phyloP scores from a whole-genome alignment of 805 yeast species.

The Lipomyces mesembrius region DNA sequence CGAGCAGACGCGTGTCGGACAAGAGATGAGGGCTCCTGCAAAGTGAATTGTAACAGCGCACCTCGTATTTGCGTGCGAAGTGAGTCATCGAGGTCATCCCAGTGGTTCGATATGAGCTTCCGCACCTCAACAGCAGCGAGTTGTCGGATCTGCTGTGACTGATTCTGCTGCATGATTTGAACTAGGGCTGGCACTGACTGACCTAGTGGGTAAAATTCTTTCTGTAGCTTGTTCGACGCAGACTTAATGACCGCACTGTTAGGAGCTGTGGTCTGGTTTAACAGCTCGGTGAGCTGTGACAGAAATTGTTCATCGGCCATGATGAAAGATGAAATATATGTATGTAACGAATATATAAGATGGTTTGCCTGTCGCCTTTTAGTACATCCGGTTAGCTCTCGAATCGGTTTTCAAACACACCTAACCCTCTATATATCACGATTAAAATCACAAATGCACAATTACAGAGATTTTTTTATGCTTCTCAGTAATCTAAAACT shows the following conservation, averaged over 20 bases:
- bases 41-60: slow-evolving; percentile 69
- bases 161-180: slow-evolving; percentile 73
- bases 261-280: slow-evolving; percentile 73
- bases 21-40: slow-evolving; percentile 62
- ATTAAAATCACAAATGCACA: background rate
- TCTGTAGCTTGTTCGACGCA: slow-evolving; percentile 75
- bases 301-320: slow-evolving; percentile 30
- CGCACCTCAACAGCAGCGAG: slow-evolving; percentile 96
- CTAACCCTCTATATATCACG: background rate
- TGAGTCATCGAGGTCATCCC: slow-evolving; percentile 53
- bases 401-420: background rate
- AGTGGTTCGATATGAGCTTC: slow-evolving; percentile 72
- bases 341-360: background rate
- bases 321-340: background rate
- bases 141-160: slow-evolving; percentile 76
- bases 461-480: background rate
- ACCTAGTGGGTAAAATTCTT: slow-evolving; percentile 73
- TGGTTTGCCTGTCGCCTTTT: background rate
- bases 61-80: slow-evolving; percentile 64
- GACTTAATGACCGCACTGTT: slow-evolving; percentile 75
- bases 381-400: background rate
- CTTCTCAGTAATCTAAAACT: background rate
- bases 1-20: slow-evolving; percentile 90
- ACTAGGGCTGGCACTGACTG: slow-evolving; percentile 79
- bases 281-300: slow-evolving; percentile 48